Evolutionary conservation across 768 basidiomycete genomes (phyloP).

Genomic region (Pleurotus djamor): DNA sequence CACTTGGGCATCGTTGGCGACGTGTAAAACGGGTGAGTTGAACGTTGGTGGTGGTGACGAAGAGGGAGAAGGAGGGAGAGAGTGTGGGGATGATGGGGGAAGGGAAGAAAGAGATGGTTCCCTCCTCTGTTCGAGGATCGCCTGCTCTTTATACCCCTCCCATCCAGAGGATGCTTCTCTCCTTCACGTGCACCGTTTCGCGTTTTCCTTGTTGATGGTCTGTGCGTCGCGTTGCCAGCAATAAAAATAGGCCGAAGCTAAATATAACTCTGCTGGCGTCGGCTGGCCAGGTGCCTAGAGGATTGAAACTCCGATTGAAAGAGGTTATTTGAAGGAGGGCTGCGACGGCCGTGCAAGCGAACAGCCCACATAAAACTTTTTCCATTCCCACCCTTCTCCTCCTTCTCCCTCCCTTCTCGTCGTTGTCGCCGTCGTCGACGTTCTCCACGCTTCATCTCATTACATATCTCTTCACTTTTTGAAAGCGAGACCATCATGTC

Average conservation of each 20-base stretch:
- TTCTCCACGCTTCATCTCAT: too few relatives aligned
- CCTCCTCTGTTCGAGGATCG: background rate
- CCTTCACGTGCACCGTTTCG: background rate
- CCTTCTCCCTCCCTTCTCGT: conserved; percentile 5
- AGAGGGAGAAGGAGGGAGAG: too few relatives aligned
- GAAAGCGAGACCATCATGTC: conserved; percentile 29
- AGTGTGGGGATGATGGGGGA: background rate
- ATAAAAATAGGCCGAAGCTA: background rate
- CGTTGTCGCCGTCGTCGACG: background rate
- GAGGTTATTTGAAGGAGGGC: background rate
- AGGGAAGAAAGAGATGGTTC: background rate
- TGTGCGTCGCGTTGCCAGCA: background rate
- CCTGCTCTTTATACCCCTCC: background rate
- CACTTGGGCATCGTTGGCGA: background rate
- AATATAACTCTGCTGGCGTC: background rate
- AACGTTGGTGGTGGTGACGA: too few relatives aligned
- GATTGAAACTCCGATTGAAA: background rate
- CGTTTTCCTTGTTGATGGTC: background rate
- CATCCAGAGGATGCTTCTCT: background rate
- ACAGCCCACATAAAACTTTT: background rate
- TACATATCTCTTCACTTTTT: too few relatives aligned
- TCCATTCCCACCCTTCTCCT: background rate
- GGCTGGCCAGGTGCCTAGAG: background rate
- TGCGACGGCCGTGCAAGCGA: background rate
- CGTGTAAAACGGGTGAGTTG: too few relatives aligned